Conservation (phyloP, 306 rosid species). For the Cucumis sativus region Cucumber_9930_V3 NC_026661.2:12606501-12607000, state of each 20-base stretch:
- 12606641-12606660: not conserved
- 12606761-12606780: constrained; percentile 76
- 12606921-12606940: constrained; percentile 8
- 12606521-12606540: constrained; percentile 87
- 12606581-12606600: constrained; percentile 49
- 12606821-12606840: constrained; percentile 89
- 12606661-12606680: not conserved
- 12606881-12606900: not conserved
- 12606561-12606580: constrained; percentile 96
- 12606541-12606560: constrained; percentile 98
- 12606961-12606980: constrained; percentile 88
- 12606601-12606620: not conserved
- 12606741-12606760: constrained; percentile 89
- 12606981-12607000: constrained; percentile 93
- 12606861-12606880: not conserved
- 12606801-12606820: constrained; percentile 96
- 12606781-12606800: constrained; percentile 96
- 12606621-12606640: not conserved
- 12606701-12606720: constrained; percentile 30
- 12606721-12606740: constrained; percentile 83
- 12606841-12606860: constrained; percentile 31
- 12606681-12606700: not conserved
- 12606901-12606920: not conserved
- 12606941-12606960: constrained; percentile 63
- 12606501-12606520: constrained; percentile 88